Percentiles rank a stretch among this genome's conserved stretches.
These are phyloP conservation scores for Inga laurina DNA, from an alignment of 306 rosid genomes.

Conservation along the genomic window DNA sequence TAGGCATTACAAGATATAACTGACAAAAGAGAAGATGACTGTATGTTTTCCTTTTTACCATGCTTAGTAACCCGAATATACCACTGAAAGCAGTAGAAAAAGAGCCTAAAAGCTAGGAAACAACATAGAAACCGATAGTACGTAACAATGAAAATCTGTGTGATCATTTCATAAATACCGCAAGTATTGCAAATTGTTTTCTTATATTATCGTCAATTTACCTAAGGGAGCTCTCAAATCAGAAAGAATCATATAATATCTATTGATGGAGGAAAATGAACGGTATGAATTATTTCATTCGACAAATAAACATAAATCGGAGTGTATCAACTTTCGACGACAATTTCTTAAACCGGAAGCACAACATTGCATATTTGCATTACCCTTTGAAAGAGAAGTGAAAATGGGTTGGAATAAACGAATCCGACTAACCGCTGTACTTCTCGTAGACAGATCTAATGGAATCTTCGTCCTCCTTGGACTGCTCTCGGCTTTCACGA, in stretches of 20 bases:
- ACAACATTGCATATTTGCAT: not conserved
- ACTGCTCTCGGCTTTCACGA: constrained; percentile 68
- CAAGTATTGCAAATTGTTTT: not conserved
- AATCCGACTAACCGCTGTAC: constrained; percentile 58
- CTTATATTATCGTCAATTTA: not conserved
- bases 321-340: not conserved
- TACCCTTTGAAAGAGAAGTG: not conserved
- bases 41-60: not conserved
- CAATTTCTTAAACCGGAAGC: not conserved
- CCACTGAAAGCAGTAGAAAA: not conserved
- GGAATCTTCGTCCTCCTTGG: constrained; percentile 48
- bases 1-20: not conserved
- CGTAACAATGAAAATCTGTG: not conserved
- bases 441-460: constrained; percentile 52
- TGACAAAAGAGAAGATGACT: not conserved
- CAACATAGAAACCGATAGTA: not conserved
- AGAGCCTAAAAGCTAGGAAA: not conserved
- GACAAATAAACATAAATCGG: not conserved
- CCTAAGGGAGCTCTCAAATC: not conserved
- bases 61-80: not conserved
- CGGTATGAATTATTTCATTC: not conserved
- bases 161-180: not conserved
- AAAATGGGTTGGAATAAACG: not conserved
- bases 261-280: not conserved
- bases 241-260: not conserved